phyloP scores from a whole-genome alignment of 2,329 filamentous ascomycete species.

The Arthrinium puccinioides region DNA sequence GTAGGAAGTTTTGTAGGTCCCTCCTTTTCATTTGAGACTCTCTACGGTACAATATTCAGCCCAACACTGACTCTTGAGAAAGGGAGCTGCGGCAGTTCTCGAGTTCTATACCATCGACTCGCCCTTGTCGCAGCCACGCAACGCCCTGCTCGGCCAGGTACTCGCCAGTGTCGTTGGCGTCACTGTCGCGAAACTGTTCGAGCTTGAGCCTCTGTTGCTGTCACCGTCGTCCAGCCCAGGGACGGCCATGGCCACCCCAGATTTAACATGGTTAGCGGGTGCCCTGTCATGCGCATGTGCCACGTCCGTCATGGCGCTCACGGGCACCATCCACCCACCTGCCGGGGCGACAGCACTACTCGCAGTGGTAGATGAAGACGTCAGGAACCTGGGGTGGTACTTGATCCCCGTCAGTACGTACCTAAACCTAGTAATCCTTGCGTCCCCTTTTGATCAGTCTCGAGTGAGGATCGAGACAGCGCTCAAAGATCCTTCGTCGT shows the following conservation, averaged over 20 bases:
- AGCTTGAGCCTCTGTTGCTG: slow-evolving; percentile 22
- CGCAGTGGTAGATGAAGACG: slow-evolving; percentile 50
- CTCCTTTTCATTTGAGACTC: not conserved
- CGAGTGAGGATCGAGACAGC: no score
- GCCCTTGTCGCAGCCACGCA: slow-evolving; percentile 66
- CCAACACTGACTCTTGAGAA: slow-evolving; percentile 2
- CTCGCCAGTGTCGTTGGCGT: slow-evolving; percentile 56
- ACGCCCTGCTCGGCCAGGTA: slow-evolving; percentile 60
- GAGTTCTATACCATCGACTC: slow-evolving; percentile 67
- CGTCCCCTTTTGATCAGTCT: no score
- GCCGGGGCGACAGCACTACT: slow-evolving; percentile 68
- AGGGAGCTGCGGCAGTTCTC: slow-evolving; percentile 71
- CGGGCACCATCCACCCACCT: slow-evolving; percentile 66
- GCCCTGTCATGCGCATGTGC: slow-evolving; percentile 58
- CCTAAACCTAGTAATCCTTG: no score
- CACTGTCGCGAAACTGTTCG: slow-evolving; percentile 57
- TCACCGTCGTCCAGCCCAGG: not conserved
- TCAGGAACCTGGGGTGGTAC: slow-evolving; percentile 58
- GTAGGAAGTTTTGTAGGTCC: slow-evolving; percentile 61
- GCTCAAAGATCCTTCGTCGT: no score
- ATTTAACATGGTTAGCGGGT: slow-evolving; percentile 56
- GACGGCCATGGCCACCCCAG: slow-evolving; percentile 30
- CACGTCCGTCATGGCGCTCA: slow-evolving; percentile 59
- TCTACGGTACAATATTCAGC: not conserved
- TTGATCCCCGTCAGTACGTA: slow-evolving; percentile 55